Evolutionary conservation across 176 grass and related monocot genomes (phyloP).

Genomic region (Hordeum vulgare): DNA sequence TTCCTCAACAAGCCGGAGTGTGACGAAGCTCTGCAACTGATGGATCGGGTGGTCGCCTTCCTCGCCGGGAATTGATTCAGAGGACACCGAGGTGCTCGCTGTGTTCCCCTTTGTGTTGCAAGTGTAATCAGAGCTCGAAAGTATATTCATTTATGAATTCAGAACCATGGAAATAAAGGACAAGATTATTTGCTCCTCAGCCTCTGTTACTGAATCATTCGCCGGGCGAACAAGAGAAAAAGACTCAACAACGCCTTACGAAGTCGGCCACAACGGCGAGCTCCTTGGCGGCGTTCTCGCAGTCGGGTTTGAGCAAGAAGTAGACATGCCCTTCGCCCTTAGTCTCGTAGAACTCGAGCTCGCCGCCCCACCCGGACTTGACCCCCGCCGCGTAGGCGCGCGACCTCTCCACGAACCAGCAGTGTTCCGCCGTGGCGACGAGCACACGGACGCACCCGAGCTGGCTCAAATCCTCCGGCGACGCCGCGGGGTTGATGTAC

Average conservation of each 20-base stretch:
- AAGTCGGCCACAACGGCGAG: slow-evolving; percentile 38
- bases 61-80: slow-evolving; percentile 8
- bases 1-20: slow-evolving; percentile 30
- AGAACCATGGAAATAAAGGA: neutral
- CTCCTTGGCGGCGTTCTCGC: slow-evolving; percentile 54
- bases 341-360: slow-evolving; percentile 49
- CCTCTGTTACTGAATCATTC: neutral
- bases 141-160: neutral
- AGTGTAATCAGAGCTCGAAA: neutral
- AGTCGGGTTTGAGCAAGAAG: slow-evolving; percentile 41
- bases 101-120: neutral
- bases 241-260: slow-evolving; percentile 22
- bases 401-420: slow-evolving; percentile 61
- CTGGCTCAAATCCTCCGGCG: slow-evolving; percentile 36
- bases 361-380: slow-evolving; percentile 56
- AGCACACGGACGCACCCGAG: slow-evolving; percentile 44
- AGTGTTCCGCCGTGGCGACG: slow-evolving; percentile 55
- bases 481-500: slow-evolving; percentile 35
- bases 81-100: neutral
- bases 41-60: slow-evolving; percentile 36
- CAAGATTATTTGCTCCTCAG: neutral
- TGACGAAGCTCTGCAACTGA: slow-evolving; percentile 28
- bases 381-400: slow-evolving; percentile 47
- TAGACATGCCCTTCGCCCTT: slow-evolving; percentile 50
- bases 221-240: neutral